A percentile compares a stretch with the other conserved stretches of the same genome.
phyloP scores from a whole-genome alignment of 768 basidiomycete species.

The Tylopilus felleus region DNA sequence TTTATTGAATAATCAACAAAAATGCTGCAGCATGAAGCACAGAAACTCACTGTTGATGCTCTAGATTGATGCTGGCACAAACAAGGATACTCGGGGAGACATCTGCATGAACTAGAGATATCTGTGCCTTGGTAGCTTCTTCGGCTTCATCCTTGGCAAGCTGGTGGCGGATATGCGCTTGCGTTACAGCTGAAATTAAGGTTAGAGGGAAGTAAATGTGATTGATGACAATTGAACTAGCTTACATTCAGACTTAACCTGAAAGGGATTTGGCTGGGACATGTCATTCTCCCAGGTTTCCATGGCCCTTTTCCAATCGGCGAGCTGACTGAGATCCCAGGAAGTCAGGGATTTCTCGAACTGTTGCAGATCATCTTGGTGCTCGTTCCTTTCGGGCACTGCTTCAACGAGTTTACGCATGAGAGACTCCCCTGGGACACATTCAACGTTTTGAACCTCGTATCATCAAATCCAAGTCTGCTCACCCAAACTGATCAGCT shows the following conservation, averaged over 20 bases:
- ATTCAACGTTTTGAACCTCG: too few relatives aligned
- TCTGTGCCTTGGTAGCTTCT: neutral
- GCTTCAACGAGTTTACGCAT: neutral
- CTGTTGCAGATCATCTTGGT: neutral
- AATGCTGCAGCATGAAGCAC: too few relatives aligned
- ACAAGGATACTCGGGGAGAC: neutral
- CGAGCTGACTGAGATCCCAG: neutral
- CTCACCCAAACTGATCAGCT: too few relatives aligned
- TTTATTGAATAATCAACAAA: too few relatives aligned
- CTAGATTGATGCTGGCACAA: too few relatives aligned
- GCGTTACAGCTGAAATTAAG: too few relatives aligned
- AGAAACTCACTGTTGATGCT: too few relatives aligned
- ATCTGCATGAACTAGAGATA: neutral
- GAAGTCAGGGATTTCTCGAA: neutral
- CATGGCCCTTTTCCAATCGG: neutral
- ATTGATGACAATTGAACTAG: too few relatives aligned
- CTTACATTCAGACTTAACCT: neutral
- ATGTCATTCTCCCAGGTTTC: neutral
- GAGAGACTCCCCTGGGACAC: too few relatives aligned
- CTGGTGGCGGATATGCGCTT: neutral
- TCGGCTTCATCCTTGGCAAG: neutral
- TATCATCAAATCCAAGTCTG: too few relatives aligned
- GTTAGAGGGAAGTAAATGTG: too few relatives aligned
- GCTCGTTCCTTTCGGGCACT: neutral
- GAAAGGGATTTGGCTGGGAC: neutral